A percentile compares a stretch with the other conserved stretches of the same genome.
phyloP scores from a whole-genome alignment of 2,329 filamentous ascomycete species.

The Calonectria multiphialidica region DNA sequence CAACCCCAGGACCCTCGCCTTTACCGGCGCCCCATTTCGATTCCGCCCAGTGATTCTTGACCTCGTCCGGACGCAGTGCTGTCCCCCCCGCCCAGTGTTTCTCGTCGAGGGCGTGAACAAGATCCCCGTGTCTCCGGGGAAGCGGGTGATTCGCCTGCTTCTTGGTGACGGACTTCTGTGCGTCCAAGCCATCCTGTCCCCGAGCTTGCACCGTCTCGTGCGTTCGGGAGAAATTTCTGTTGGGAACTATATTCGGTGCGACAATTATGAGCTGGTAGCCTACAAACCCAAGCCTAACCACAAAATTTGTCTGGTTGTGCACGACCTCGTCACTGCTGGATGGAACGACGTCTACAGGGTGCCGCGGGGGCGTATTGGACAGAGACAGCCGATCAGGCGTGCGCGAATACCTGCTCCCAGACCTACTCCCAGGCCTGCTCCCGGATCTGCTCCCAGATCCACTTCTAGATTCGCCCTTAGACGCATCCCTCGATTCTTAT shows the following conservation, averaged over 20 bases:
- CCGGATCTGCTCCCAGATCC: not conserved
- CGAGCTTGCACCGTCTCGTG: conserved; percentile 61
- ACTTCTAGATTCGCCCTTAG: not conserved
- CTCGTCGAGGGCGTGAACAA: conserved; percentile 61
- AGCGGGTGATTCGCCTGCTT: conserved; percentile 61
- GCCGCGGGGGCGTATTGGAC: not conserved
- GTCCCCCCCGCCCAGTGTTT: conserved; percentile 61
- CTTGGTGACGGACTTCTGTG: conserved; percentile 67
- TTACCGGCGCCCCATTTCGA: conserved; percentile 41
- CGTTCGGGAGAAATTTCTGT: conserved; percentile 58
- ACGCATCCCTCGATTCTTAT: not conserved
- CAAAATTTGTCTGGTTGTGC: conserved; percentile 60
- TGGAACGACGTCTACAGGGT: conserved; percentile 58
- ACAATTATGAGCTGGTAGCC: conserved; percentile 53
- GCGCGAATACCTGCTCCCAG: not conserved
- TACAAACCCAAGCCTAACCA: conserved; percentile 22
- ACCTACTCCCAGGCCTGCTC: not conserved
- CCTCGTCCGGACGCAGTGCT: conserved; percentile 62
- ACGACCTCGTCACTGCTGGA: conserved; percentile 59
- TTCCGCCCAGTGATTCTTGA: conserved; percentile 59
- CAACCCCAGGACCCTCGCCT: conserved; percentile 44
- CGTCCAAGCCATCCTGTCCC: conserved; percentile 63
- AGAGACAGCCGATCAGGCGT: not conserved
- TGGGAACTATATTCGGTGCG: conserved; percentile 63
- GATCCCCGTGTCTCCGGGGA: conserved; percentile 49